Evolutionary conservation across 768 basidiomycete species (phyloP), one percentile per base, ranked within the genome.

Genomic region (Gautieria morchelliformis): DNA sequence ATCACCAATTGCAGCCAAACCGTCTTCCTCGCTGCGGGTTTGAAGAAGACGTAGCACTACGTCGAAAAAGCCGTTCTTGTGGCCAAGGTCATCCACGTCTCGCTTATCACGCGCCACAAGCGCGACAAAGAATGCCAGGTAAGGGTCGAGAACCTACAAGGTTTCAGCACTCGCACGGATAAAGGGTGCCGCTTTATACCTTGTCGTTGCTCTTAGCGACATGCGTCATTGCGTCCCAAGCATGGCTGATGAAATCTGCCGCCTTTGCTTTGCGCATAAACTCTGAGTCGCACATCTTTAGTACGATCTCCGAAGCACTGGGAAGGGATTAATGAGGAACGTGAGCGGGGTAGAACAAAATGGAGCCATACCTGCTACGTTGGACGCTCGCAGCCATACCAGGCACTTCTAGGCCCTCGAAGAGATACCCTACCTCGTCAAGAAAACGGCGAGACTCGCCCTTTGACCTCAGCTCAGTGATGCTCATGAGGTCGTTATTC

Each of bases 341-440:
- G 46, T 46, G 39, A 58, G 48, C 56, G 11, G 11, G 39, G 9
- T 44, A 54, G 22, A 8, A 22, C 15, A 35, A 30, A 56, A 56
- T 41, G 24, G 24, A 42, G 22, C 53, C 70, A 30, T 58, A 87
- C 89, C 87, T 91, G 11, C 84, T 79, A 61, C 87, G 76, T 50
- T 83, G 76, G 24, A 91, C 74, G 2, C 78, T 75, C 63, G 10
- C 76, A 74, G 15, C 75, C 77, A 15, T 72, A 72, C 10, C 68
- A 62, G 53, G 45, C 32, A 39, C 39, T 27, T 82, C 80, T 69
- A 92, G 77, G 0, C 90, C 88, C 67, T 93, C 90, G 60, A 91
- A 86, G 5, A 92, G 69, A 69, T 91, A 93, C 0, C 90, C 90
- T 3, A 90, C 79, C 63, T 91, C 89, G 59, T 93, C 90, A 44